phyloP scores from a whole-genome alignment of 495 filamentous ascomycete genomes.

The Pseudoneurospora amorphoporcata region DNA sequence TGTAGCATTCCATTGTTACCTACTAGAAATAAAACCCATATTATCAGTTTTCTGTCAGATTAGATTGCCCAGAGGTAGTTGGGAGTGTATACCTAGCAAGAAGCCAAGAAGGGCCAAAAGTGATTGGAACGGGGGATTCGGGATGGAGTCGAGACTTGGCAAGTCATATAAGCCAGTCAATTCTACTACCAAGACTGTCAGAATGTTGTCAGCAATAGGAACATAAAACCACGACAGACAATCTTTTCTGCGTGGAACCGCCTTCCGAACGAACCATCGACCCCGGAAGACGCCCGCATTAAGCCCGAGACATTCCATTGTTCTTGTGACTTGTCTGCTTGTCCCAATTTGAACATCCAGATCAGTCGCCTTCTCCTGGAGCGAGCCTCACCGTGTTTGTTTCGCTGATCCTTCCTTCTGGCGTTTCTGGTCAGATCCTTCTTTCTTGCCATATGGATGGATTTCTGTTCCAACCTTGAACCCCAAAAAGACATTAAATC shows the following conservation, averaged over 20 bases:
- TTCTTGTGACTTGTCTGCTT: background rate
- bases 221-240: background rate
- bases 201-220: background rate
- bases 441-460: background rate
- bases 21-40: background rate
- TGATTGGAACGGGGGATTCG: background rate
- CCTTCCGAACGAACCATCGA: background rate
- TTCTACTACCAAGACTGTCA: background rate
- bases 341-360: background rate
- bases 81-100: no score
- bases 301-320: background rate
- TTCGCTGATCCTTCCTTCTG: background rate
- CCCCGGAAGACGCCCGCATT: background rate
- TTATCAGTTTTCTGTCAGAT: background rate
- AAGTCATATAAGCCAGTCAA: background rate
- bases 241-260: background rate
- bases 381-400: background rate
- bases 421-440: background rate
- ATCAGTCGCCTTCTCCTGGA: background rate
- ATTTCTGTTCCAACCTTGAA: no score
- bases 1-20: background rate
- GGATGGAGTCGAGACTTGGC: background rate
- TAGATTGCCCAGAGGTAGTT: background rate
- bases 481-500: background rate
- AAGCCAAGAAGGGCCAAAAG: background rate